Evolutionary conservation across 2,329 filamentous ascomycete species (phyloP).

Genomic region (Hirsutella minnesotensis): DNA sequence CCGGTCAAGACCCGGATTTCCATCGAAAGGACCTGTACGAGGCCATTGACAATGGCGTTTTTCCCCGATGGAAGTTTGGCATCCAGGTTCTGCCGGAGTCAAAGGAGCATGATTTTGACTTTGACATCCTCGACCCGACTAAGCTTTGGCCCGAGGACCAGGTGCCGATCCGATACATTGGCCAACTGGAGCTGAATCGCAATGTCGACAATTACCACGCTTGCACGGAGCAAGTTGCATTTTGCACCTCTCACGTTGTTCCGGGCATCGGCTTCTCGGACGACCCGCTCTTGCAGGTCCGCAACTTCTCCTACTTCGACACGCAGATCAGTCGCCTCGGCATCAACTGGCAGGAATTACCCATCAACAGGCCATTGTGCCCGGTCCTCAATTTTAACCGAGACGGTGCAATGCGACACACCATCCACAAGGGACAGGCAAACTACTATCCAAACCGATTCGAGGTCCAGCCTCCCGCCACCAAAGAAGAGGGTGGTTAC

Average conservation of each 20-base stretch:
- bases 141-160: slow-evolving; percentile 77
- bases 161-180: slow-evolving; percentile 65
- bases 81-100: slow-evolving; percentile 51
- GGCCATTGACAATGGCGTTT: slow-evolving; percentile 60
- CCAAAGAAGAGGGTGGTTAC: slow-evolving; percentile 52
- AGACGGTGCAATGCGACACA: slow-evolving; percentile 26
- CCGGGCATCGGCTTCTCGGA: slow-evolving; percentile 68
- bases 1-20: slow-evolving; percentile 68
- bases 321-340: slow-evolving; percentile 46
- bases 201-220: slow-evolving; percentile 76
- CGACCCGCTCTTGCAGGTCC: slow-evolving; percentile 62
- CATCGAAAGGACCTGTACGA: slow-evolving; percentile 67
- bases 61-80: slow-evolving; percentile 70
- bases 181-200: slow-evolving; percentile 66
- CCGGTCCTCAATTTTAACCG: slow-evolving; percentile 68
- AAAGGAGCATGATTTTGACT: slow-evolving; percentile 62
- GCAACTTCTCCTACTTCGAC: slow-evolving; percentile 57
- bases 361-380: slow-evolving; percentile 64
- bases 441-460: slow-evolving; percentile 13
- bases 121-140: slow-evolving; percentile 75
- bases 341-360: slow-evolving; percentile 64
- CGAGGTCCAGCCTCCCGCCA: slow-evolving; percentile 54
- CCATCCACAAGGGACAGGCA: no score
- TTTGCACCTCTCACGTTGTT: slow-evolving; percentile 70
- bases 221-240: slow-evolving; percentile 72